These are phyloP conservation scores for Pontederia paniculata DNA, from an alignment of 176 grass and related monocot genomes.

Conservation along the genomic window DNA sequence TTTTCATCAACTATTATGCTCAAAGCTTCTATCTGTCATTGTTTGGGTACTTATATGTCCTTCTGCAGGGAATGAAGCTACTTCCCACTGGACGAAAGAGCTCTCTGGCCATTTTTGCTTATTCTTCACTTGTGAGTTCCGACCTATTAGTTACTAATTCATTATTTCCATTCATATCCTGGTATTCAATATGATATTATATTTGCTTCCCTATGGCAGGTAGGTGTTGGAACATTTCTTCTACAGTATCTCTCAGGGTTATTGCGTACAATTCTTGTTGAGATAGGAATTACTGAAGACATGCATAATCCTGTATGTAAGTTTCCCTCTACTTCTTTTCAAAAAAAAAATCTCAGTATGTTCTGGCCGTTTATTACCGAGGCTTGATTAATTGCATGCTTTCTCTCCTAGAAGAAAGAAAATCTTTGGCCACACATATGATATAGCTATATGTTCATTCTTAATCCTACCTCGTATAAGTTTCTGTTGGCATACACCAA, in stretches of 20 bases:
- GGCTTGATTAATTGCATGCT: background rate
- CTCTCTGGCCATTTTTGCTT: slow-evolving; percentile 73
- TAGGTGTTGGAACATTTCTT: slow-evolving; percentile 61
- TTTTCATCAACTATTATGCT: too few relatives aligned
- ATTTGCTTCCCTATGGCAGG: slow-evolving; percentile 26
- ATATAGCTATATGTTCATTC: too few relatives aligned
- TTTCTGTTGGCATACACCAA: too few relatives aligned
- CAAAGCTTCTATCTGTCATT: background rate
- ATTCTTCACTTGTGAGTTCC: slow-evolving; percentile 83
- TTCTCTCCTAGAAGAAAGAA: background rate
- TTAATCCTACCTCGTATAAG: too few relatives aligned
- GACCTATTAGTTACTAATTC: slow-evolving; percentile 4
- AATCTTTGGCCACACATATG: too few relatives aligned
- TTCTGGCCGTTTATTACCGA: background rate
- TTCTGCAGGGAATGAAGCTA: slow-evolving; percentile 81
- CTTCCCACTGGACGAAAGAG: slow-evolving; percentile 69
- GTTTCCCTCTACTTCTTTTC: slow-evolving; percentile 26
- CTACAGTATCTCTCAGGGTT: slow-evolving; percentile 60
- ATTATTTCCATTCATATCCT: slow-evolving; percentile 1
- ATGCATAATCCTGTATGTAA: slow-evolving; percentile 99
- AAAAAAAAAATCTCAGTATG: background rate
- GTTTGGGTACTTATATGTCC: slow-evolving; percentile 7
- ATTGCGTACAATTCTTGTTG: slow-evolving; percentile 49
- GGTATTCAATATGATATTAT: background rate
- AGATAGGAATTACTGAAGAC: slow-evolving; percentile 91